Evolutionary conservation across 352 stramenopile genomes (phyloP), one percentile per base, ranked within the genome.

Genomic region (Pythium dissotocum): DNA sequence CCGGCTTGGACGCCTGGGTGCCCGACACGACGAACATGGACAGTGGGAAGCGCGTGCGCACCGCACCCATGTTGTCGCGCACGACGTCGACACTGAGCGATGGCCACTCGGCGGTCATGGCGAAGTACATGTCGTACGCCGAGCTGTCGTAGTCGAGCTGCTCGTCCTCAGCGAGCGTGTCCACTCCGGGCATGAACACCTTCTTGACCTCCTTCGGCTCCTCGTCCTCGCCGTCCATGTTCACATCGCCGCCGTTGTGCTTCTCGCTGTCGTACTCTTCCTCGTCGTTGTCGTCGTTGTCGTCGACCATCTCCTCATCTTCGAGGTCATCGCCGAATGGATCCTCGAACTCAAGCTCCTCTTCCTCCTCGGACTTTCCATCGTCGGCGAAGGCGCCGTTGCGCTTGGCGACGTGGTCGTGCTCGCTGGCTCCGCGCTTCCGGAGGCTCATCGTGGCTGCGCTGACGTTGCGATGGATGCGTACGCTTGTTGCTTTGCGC

Each of bases 121-220:
- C 94, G 75, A 99, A 98, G 83, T 99, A 98, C 97, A 99, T 99
- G 77, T 98, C 97, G 85, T 99, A 99, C 7, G 98, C 98, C 36
- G 86, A 97, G 74, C 91, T 97, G 77, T 99, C 98, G 85, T 99
- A 99, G 80, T 99, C 98, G 42, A 99, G 87, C 73, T 98, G 85
- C 73, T 99, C 91, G 62, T 97, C 95, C 54, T 98, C 91, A 53
- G 82, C 75, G 32, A 99, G 74, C 63, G 88, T 85, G 76, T 98
- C 88, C 53, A 95, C 83, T 32, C 89, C 91, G 12, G 97, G 95
- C 85, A 98, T 93, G 85, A 98, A 99, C 33, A 98, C 95, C 77
- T 97, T 87, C 82, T 89, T 93, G 40, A 78, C 70, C 63, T 78
- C 64, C 58, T 86, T 80, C 18, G 81, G 72, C 14, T 76, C 69